Base-by-base conservation (phyloP, 2,329 filamentous ascomycete species). In the Fusarium ramigenum region DNA sequence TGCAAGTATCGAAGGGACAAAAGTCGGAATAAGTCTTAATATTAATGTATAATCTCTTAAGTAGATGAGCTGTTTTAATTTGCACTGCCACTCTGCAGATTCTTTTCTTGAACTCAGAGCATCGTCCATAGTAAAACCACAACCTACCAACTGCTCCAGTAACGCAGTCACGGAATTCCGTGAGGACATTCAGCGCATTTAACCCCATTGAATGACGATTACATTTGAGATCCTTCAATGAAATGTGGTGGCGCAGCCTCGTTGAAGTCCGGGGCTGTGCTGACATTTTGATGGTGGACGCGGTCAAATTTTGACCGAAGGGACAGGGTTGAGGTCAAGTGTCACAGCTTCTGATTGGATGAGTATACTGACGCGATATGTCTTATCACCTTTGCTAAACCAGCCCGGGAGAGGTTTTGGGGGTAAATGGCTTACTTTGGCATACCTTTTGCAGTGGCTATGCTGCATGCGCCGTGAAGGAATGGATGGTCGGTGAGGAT, bases 371-470 rank as follows among this genome's bases (percentile, higher is more conserved):
- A n/a, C 18, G 9, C n/a, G 30, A 10, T 36, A 2, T 4, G 4
- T 46, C 7, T 9, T 32, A 28, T 58, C 40, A 58, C 30, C 14
- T 25, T 18, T 47, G 0, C 40, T 47, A 47, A 47, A 25, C 18
- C n/a, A 25, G n/a, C 18, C 14, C 16, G 39, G 21, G n/a, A 23
- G 28, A 19, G 10, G 0, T 5, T 36, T 25, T 9, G 1, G 2
- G 2, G n/a, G n/a, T n/a, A n/a, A n/a, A n/a, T n/a, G 28, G 30
- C 34, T 28, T 39, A 28, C 50, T 39, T 10, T n/a, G 6, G 12
- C n/a, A 10, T 34, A 3, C 9, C 18, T 14, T 28, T 21, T 9
- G 7, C 7, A 47, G 30, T 58, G 54, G 54, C 54, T 58, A 46
- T 47, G 54, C 54, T 36, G 0, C 16, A 43, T 43, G 9, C 21